These are phyloP conservation scores for Loxodes magnus DNA, from an alignment of 73 alveolate genomes.

Conservation along the genomic window DNA sequence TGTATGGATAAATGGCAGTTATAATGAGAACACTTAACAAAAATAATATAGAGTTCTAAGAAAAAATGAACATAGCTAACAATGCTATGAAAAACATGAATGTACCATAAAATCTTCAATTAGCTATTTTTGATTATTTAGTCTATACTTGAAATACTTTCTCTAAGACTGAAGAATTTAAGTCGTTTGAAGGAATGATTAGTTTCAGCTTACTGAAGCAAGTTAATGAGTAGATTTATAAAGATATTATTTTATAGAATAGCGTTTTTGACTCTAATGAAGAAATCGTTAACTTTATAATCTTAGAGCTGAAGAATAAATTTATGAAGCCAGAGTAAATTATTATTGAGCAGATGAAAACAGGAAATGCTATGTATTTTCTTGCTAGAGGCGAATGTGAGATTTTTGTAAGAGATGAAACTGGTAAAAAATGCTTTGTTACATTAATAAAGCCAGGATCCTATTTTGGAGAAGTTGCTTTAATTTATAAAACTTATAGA, in stretches of 20 bases:
- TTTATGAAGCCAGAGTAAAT: constrained; percentile 3
- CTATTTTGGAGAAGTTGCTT: constrained; percentile 89
- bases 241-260: not conserved
- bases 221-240: not conserved
- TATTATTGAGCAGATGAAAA: constrained; percentile 10
- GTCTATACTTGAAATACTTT: constrained; percentile 27
- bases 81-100: constrained; percentile 47
- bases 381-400: constrained; percentile 41
- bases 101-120: constrained; percentile 16
- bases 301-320: not conserved
- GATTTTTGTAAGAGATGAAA: constrained; percentile 18
- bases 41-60: constrained; percentile 18
- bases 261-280: not conserved
- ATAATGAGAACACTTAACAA: constrained; percentile 14
- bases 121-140: constrained; percentile 21
- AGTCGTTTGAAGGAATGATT: constrained; percentile 23
- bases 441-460: constrained; percentile 66
- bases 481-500: constrained; percentile 64
- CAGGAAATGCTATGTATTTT: constrained; percentile 21
- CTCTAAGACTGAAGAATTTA: constrained; percentile 29
- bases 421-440: constrained; percentile 37
- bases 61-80: constrained; percentile 14
- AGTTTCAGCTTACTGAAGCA: constrained; percentile 12
- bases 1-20: constrained; percentile 46
- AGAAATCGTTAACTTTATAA: not conserved